Percentiles rank a stretch among this genome's conserved stretches.
Evolutionary conservation across 2,329 filamentous ascomycete species (phyloP).

Genomic region (Paecilomyces dactylethromorphus): DNA sequence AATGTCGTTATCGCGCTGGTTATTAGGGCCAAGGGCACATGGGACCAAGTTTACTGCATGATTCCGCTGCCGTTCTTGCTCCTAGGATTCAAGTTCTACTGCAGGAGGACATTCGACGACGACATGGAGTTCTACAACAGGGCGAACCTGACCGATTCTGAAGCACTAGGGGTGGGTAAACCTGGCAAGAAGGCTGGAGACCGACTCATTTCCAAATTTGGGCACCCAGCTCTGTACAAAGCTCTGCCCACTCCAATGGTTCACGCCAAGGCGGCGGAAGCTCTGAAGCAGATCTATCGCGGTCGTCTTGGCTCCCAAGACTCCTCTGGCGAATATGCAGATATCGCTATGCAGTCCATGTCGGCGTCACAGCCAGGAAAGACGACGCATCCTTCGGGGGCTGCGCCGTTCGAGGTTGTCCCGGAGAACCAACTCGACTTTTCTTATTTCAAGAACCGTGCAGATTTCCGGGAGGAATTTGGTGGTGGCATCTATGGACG

Average conservation of each 20-base stretch:
- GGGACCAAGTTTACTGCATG: conserved; percentile 60
- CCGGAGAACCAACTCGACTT: conserved; percentile 82
- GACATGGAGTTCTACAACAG: conserved; percentile 76
- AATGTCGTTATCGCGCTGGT: conserved; percentile 74
- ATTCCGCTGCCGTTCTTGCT: conserved; percentile 72
- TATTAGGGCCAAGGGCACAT: conserved; percentile 63
- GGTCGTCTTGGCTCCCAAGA: conserved; percentile 61
- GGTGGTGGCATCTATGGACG: conserved; percentile 60
- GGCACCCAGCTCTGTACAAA: conserved; percentile 84
- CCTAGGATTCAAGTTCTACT: conserved; percentile 81
- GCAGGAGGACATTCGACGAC: conserved; percentile 66
- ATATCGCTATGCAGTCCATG: conserved; percentile 79
- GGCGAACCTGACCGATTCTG: conserved; percentile 48
- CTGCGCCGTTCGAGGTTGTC: conserved; percentile 83
- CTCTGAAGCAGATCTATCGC: conserved; percentile 77
- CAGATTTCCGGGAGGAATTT: conserved; percentile 80
- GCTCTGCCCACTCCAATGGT: conserved; percentile 93
- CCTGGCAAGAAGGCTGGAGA: conserved; percentile 42
- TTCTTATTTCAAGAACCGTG: conserved; percentile 81
- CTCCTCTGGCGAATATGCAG: conserved; percentile 52
- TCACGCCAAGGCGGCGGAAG: conserved; percentile 78
- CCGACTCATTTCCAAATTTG: conserved; percentile 71
- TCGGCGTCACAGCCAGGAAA: conserved; percentile 53
- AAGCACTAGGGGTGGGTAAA: conserved; percentile 33
- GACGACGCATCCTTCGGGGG: conserved; percentile 14